A percentile compares a stretch with the other conserved stretches of the same genome.
These are phyloP conservation scores for Tilletiopsis washingtonensis DNA, from an alignment of 1,284 basidiomycete species.

Conservation along the genomic window DNA sequence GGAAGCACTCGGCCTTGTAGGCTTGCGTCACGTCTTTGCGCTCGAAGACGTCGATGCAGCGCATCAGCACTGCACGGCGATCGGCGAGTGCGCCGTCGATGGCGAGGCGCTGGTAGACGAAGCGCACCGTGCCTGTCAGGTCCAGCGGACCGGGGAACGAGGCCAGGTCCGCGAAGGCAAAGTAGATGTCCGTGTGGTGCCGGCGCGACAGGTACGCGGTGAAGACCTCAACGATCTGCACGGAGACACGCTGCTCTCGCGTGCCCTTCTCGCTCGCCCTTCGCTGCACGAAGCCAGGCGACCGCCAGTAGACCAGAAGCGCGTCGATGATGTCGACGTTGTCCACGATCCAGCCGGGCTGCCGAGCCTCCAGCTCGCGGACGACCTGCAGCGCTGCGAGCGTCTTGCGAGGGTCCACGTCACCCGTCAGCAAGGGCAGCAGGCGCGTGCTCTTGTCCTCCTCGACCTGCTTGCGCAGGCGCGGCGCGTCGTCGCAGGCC, in stretches of 20 bases:
- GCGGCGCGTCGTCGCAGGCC: slow-evolving; percentile 28
- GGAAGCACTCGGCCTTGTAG: slow-evolving; percentile 79
- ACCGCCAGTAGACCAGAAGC: slow-evolving; percentile 48
- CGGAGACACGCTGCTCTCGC: slow-evolving; percentile 4
- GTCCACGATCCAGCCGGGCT: slow-evolving; percentile 62
- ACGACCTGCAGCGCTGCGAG: slow-evolving; percentile 60
- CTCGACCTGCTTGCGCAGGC: slow-evolving; percentile 32
- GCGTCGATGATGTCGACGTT: slow-evolving; percentile 42
- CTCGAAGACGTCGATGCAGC: slow-evolving; percentile 78
- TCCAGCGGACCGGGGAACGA: slow-evolving; percentile 75
- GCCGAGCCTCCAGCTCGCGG: slow-evolving; percentile 63
- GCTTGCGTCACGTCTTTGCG: slow-evolving; percentile 61
- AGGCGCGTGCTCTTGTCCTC: slow-evolving; percentile 19
- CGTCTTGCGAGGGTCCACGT: neutral
- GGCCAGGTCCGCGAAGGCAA: slow-evolving; percentile 78
- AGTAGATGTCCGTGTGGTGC: slow-evolving; percentile 70
- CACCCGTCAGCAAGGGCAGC: slow-evolving; percentile 22
- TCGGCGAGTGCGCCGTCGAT: slow-evolving; percentile 55
- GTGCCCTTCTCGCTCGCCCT: slow-evolving; percentile 24
- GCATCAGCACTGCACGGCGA: slow-evolving; percentile 71
- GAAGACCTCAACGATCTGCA: slow-evolving; percentile 17
- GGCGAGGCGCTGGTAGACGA: slow-evolving; percentile 80
- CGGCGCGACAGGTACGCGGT: slow-evolving; percentile 58
- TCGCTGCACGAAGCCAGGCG: slow-evolving; percentile 20
- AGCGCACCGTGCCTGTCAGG: slow-evolving; percentile 69